Base-by-base conservation (phyloP, 2,329 filamentous ascomycete genomes). In the Botrytis squamosa region DNA sequence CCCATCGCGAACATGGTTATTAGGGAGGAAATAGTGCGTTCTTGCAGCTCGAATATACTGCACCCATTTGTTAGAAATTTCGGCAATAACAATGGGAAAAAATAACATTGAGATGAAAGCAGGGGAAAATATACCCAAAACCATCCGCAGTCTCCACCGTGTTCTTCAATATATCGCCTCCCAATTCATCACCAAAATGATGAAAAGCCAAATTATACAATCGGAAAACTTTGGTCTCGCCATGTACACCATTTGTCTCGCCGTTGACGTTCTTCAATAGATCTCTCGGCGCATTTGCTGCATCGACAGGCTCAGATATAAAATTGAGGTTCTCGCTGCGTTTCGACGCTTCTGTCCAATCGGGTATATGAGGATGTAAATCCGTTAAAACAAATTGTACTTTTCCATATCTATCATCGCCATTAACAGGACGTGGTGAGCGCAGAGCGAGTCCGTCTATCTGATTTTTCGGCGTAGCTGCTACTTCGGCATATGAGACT, bases 181-280 rank as follows among this genome's bases (percentile, higher is more conserved):
- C 92, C 29, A 90, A 82, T 6, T 83, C 82, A 78, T 94, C 90
- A 75, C 90, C 87, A 77, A 94, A 94, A 82, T 94, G 92, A 81
- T 94, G 92, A 79, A 95, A 95, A 1, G 91, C 88, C 3, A 93
- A 84, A 80, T 91, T 92, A 81, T 92, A 94, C 68, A 94, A 83
- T 7, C 92, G 85, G 80, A 93, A 91, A 36, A 92, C 84, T 63
- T 84, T 86, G 79, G 85, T 86, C 5, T 83, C 83, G n/a, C 62
- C 70, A 18, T 66, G 10, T 16, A 18, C 49, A 55, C 49, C 49
- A 55, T 55, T 55, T 16, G 49, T 25, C 49, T 55, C 12, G 7
- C 70, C 62, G 9, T 76, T 79, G 29, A 77, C 78, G 65, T 88
- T 82, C n/a, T 72, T 57, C 36, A 72, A 46, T 46, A 90, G 81